Evolutionary conservation across 2,329 filamentous ascomycete species (phyloP).

Genomic region (Tolypocladium ophioglossoides): DNA sequence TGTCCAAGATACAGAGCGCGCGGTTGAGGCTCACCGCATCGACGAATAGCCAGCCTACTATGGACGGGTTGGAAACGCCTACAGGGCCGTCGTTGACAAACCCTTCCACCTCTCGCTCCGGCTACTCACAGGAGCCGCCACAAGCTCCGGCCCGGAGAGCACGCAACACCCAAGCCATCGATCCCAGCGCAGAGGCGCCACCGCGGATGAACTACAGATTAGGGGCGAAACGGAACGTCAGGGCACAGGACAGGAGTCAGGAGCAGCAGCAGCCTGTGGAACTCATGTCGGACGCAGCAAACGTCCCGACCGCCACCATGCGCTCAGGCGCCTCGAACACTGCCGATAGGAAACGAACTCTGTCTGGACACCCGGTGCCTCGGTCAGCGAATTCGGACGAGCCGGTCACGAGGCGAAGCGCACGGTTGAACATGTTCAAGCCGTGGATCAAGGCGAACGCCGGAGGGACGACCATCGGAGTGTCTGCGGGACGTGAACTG

Average conservation of each 20-base stretch:
- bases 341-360: conserved; percentile 72
- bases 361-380: conserved; percentile 70
- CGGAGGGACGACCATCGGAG: conserved; percentile 43
- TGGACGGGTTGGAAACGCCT: conserved; percentile 56
- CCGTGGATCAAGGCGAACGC: conserved; percentile 57
- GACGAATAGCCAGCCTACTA: conserved; percentile 24
- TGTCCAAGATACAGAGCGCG: conserved; percentile 43
- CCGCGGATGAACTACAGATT: conserved; percentile 53
- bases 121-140: conserved; percentile 31
- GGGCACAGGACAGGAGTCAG: conserved; percentile 22
- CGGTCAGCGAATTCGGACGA: conserved; percentile 45
- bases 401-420: conserved; percentile 54
- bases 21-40: conserved; percentile 33
- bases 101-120: conserved; percentile 11
- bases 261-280: conserved; percentile 21
- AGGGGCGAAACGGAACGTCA: conserved; percentile 30
- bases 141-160: conserved; percentile 43
- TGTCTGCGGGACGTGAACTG: conserved; percentile 55
- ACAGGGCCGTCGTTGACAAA: conserved; percentile 14
- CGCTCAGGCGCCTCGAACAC: conserved; percentile 28
- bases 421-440: conserved; percentile 58
- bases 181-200: conserved; percentile 45
- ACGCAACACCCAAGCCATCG: conserved; percentile 40
- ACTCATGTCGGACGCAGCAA: conserved; percentile 28
- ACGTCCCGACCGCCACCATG: conserved; percentile 23